Evolutionary conservation across 345 rosid genomes (phyloP).

Genomic region (Sisymbrium irio): DNA sequence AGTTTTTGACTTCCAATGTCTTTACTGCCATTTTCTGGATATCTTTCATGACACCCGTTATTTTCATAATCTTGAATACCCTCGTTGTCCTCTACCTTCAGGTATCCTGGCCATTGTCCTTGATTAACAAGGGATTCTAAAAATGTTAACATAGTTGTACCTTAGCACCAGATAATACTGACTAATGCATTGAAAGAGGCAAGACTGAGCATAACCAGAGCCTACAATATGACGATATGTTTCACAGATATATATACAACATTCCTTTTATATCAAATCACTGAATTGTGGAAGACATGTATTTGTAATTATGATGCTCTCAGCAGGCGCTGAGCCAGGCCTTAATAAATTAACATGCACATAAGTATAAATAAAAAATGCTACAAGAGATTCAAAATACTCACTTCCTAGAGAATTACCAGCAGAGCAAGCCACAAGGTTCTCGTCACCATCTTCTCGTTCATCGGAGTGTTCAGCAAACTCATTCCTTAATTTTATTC

Average conservation of each 20-base stretch:
- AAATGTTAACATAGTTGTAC: slow-evolving; percentile 28
- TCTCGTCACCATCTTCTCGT: slow-evolving; percentile 67
- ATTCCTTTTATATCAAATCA: background rate
- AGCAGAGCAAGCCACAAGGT: slow-evolving; percentile 49
- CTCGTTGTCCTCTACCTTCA: slow-evolving; percentile 66
- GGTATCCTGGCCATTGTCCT: slow-evolving; percentile 59
- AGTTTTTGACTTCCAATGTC: slow-evolving; percentile 59
- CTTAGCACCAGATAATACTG: background rate
- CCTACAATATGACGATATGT: background rate
- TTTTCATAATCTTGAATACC: slow-evolving; percentile 58
- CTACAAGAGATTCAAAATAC: slow-evolving; percentile 33
- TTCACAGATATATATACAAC: background rate
- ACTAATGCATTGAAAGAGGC: background rate
- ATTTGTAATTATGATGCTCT: background rate
- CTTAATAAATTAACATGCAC: background rate
- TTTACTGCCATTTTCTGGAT: slow-evolving; percentile 53
- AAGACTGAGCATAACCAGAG: slow-evolving; percentile 8
- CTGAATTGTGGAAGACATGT: background rate
- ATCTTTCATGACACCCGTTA: slow-evolving; percentile 60
- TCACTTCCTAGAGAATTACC: slow-evolving; percentile 73
- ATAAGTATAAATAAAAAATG: background rate
- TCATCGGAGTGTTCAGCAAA: slow-evolving; percentile 55
- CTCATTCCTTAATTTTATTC: slow-evolving; percentile 47
- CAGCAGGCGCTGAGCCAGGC: background rate
- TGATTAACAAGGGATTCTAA: slow-evolving; percentile 55